Percentiles rank a stretch among this genome's conserved stretches.
Conservation (phyloP, 176 grass and related monocot species). For the Eleusine coracana region DNA sequence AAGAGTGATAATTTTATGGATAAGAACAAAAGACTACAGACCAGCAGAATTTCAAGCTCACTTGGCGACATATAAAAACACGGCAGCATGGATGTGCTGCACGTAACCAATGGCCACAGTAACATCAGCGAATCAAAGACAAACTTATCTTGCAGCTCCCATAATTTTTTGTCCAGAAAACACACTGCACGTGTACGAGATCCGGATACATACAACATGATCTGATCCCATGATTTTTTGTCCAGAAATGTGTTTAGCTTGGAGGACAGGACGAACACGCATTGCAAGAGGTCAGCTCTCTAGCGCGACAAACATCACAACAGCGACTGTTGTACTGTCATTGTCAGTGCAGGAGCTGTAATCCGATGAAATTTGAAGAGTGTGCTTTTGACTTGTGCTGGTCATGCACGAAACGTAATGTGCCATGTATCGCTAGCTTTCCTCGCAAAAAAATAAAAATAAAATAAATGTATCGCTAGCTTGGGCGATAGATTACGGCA, state of each 20-base stretch:
- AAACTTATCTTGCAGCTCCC: background rate
- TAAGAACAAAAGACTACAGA: background rate
- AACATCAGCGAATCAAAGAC: background rate
- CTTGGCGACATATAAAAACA: background rate
- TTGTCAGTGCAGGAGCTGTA: background rate
- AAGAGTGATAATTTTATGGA: background rate
- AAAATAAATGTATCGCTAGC: background rate
- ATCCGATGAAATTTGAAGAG: background rate
- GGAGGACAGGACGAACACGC: background rate
- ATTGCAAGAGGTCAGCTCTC: background rate
- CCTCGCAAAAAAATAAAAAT: too few species aligned
- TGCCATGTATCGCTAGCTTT: background rate
- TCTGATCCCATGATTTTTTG: background rate
- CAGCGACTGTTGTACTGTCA: background rate
- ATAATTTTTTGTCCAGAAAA: too few species aligned
- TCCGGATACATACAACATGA: background rate
- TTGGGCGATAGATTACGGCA: background rate
- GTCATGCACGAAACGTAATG: background rate
- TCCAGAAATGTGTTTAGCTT: background rate
- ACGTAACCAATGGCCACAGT: background rate
- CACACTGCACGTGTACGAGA: background rate
- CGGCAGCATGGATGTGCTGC: background rate
- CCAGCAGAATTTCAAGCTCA: background rate
- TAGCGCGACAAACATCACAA: background rate
- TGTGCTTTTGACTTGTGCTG: background rate